Conservation (phyloP, 495 filamentous ascomycete species). For the Massariosphaeria phaeospora region DNA sequence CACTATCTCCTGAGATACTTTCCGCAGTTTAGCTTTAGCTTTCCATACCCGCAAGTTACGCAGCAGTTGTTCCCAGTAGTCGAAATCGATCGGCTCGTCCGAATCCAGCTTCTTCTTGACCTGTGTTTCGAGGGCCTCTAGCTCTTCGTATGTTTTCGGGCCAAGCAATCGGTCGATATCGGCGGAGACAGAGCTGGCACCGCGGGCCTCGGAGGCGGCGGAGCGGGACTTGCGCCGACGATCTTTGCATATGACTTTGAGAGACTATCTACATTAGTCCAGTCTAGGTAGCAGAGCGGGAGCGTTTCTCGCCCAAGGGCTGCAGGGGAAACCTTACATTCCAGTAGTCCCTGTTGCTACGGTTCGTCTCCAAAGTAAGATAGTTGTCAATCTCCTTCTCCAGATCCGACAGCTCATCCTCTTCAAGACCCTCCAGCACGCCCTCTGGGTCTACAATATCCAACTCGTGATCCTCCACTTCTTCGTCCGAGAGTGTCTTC, state of each 20-base stretch:
- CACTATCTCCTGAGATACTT: conserved; percentile 73
- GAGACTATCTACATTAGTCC: conserved; percentile 54
- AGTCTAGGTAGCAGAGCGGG: conserved; percentile 12
- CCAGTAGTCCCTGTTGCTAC: conserved; percentile 83
- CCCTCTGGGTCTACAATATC: conserved; percentile 77
- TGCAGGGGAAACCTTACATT: conserved; percentile 54
- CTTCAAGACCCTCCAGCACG: conserved; percentile 70
- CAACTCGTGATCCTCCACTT: conserved; percentile 69
- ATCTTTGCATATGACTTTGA: conserved; percentile 80
- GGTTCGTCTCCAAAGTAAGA: conserved; percentile 69
- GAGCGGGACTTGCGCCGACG: conserved; percentile 62
- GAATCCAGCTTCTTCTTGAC: conserved; percentile 78
- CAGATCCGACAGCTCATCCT: conserved; percentile 67
- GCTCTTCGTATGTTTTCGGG: conserved; percentile 81
- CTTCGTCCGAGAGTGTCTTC: conserved; percentile 67
- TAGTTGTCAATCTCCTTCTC: conserved; percentile 86
- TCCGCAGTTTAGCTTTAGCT: conserved; percentile 78
- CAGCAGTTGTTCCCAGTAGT: conserved; percentile 95
- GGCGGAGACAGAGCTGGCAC: conserved; percentile 71
- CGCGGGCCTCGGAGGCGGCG: conserved; percentile 59
- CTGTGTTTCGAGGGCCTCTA: conserved; percentile 77
- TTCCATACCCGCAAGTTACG: conserved; percentile 84
- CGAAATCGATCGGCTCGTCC: conserved; percentile 87
- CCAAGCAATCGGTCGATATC: conserved; percentile 84
- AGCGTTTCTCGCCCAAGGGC: not conserved